Evolutionary conservation across 495 filamentous ascomycete genomes (phyloP).

Genomic region (Filosporella fistucella): DNA sequence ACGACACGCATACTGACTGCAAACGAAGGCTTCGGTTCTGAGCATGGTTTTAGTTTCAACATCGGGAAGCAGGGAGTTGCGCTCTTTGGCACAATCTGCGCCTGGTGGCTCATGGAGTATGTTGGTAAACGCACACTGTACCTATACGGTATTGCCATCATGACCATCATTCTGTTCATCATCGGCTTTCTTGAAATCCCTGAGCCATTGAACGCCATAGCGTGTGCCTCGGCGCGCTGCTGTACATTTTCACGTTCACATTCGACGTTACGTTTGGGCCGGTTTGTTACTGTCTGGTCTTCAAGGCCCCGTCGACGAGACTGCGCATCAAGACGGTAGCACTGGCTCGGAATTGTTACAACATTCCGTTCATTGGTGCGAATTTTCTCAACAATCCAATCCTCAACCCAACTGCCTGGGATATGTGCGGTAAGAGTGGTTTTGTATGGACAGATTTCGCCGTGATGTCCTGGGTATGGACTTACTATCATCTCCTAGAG

Average conservation of each 20-base stretch:
- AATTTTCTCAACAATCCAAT: conserved; percentile 44
- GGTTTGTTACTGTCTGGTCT: conserved; percentile 56
- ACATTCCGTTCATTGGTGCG: conserved; percentile 40
- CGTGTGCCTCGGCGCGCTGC: conserved; percentile 46
- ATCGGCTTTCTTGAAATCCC: conserved; percentile 18
- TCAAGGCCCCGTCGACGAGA: conserved; percentile 51
- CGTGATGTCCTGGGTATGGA: conserved; percentile 37
- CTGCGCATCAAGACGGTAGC: conserved; percentile 52
- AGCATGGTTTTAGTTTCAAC: conserved; percentile 31
- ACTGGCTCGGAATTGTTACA: conserved; percentile 52
- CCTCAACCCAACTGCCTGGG: conserved; percentile 44
- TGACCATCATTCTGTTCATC: conserved; percentile 17
- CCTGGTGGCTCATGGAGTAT: conserved; percentile 21
- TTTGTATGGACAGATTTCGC: conserved; percentile 55
- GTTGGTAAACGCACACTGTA: conserved; percentile 17
- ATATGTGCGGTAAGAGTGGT: conserved; percentile 46
- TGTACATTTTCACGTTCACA: conserved; percentile 48
- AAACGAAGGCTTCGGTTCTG: background rate
- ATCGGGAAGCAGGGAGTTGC: conserved; percentile 39
- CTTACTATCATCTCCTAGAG: conserved; percentile 63
- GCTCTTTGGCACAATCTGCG: conserved; percentile 35
- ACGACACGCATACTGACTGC: conserved; percentile 3
- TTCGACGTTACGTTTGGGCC: conserved; percentile 57
- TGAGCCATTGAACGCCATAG: conserved; percentile 5
- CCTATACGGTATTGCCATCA: conserved; percentile 13